phyloP scores from a whole-genome alignment of 1,284 basidiomycete genomes.

The Ganoderma sinense region DNA sequence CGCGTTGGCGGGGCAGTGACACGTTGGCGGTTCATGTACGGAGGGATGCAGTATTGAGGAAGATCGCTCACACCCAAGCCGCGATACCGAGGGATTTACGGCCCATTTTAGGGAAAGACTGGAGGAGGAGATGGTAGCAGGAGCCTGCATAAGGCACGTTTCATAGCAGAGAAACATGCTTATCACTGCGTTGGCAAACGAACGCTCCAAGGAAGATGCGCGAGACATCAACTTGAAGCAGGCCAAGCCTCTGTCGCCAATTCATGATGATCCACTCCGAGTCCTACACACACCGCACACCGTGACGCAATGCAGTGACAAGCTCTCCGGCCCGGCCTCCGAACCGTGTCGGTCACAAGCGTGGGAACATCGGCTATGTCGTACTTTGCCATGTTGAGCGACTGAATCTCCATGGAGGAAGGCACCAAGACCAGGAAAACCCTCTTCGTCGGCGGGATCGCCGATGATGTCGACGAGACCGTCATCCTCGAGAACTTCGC shows the following conservation, averaged over 20 bases:
- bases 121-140: slow-evolving; percentile 8
- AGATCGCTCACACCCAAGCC: slow-evolving; percentile 21
- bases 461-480: slow-evolving; percentile 77
- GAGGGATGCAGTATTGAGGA: slow-evolving; percentile 1
- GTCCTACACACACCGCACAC: too few species aligned
- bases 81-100: slow-evolving; percentile 25
- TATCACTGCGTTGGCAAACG: not conserved
- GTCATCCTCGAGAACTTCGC: slow-evolving; percentile 74
- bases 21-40: not conserved
- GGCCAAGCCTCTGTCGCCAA: too few species aligned
- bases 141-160: slow-evolving; percentile 10
- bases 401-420: slow-evolving; percentile 66
- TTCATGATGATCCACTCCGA: too few species aligned
- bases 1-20: slow-evolving; percentile 1
- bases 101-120: slow-evolving; percentile 22
- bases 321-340: not conserved
- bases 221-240: not conserved
- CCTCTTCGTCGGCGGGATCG: slow-evolving; percentile 79
- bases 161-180: slow-evolving; percentile 16
- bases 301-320: not conserved
- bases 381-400: slow-evolving; percentile 25
- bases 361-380: slow-evolving; percentile 33
- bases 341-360: not conserved
- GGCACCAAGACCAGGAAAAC: slow-evolving; percentile 84
- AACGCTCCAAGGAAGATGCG: not conserved